Conservation (phyloP, 139 green algal genomes). For the Pleodorina starrii region DNA sequence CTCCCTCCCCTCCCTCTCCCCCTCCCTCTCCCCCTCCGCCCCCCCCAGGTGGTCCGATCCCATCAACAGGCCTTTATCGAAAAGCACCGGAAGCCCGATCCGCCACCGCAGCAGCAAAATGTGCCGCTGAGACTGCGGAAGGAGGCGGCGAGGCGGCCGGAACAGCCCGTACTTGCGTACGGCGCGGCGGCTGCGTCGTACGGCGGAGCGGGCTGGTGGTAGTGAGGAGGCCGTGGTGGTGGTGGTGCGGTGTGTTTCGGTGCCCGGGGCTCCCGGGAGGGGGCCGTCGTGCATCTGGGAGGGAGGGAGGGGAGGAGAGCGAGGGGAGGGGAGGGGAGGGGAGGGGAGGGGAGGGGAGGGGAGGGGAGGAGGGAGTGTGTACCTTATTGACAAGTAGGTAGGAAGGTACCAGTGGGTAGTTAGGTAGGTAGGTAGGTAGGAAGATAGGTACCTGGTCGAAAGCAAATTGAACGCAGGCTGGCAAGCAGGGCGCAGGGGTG, state of each 20-base stretch:
- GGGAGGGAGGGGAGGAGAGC: no score
- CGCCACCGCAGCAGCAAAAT: neutral
- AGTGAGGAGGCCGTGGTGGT: neutral
- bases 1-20: no score
- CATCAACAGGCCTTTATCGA: slow-evolving; percentile 32
- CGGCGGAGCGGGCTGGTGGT: neutral
- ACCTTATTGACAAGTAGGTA: no score
- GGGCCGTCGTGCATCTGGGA: no score
- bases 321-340: no score
- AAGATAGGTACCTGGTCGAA: neutral
- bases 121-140: slow-evolving; percentile 25
- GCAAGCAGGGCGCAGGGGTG: no score
- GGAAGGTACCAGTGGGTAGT: no score
- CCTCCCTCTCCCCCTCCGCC: neutral
- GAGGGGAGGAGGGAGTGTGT: no score
- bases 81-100: slow-evolving; percentile 12
- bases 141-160: neutral
- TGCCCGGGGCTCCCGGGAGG: no score
- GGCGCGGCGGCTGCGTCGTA: neutral
- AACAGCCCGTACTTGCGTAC: neutral
- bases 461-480: no score
- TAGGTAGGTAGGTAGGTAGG: neutral
- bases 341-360: no score
- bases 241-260: neutral
- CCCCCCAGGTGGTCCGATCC: slow-evolving; percentile 6